Evolutionary conservation across 2,329 filamentous ascomycete genomes (phyloP).

Genomic region (Pseudogymnoascus sp.): DNA sequence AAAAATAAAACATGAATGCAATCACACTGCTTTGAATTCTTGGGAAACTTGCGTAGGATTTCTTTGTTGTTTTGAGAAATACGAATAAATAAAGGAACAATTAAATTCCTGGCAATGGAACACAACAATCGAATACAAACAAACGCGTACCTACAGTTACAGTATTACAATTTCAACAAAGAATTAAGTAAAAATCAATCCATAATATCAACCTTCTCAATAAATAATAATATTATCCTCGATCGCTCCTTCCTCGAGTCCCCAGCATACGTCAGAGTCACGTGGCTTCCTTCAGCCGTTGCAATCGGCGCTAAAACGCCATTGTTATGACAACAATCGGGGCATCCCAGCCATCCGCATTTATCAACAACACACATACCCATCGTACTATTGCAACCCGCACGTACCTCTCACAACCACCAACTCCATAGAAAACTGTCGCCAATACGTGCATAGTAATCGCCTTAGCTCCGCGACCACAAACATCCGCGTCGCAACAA

Average conservation of each 20-base stretch:
- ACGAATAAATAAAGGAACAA: not conserved
- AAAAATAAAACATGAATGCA: not conserved
- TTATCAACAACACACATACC: slow-evolving; percentile 9
- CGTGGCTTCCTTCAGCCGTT: not conserved
- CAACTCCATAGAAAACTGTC: slow-evolving; percentile 12
- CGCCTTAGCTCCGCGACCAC: slow-evolving; percentile 41
- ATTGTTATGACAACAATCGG: slow-evolving; percentile 11
- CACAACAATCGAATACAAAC: not conserved
- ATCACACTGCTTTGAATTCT: not conserved
- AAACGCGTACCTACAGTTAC: not conserved
- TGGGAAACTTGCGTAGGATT: not conserved
- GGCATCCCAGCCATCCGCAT: slow-evolving; percentile 4
- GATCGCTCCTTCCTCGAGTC: not conserved
- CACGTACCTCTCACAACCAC: slow-evolving; percentile 24
- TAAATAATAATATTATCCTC: not conserved
- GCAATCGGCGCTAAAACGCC: slow-evolving; percentile 4
- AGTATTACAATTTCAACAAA: not conserved
- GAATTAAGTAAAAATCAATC: not conserved
- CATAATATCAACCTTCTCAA: not conserved
- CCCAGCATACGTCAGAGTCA: not conserved
- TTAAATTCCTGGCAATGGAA: not conserved
- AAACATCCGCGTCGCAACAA: slow-evolving; percentile 35
- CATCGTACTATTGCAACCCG: slow-evolving; percentile 9
- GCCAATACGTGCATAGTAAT: slow-evolving; percentile 19
- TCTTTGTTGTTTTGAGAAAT: not conserved